Evolutionary conservation across 73 alveolate species (phyloP), one percentile per base, ranked within the genome.

Genomic region (Paraurostyla sp.): DNA sequence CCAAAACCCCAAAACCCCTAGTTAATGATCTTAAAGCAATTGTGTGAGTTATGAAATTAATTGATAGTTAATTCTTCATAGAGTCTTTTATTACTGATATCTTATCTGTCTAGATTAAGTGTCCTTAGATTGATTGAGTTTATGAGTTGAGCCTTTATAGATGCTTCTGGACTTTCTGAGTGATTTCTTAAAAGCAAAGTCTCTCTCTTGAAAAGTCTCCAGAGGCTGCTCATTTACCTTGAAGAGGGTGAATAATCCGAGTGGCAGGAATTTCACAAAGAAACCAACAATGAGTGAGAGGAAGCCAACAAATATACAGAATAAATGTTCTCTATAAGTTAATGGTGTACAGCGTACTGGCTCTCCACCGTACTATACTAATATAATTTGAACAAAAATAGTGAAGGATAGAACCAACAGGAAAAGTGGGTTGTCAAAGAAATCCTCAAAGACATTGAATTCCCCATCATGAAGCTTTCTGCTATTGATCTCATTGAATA

Each of bases 401-500:
- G 97, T 95, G 69, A 91, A 62, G 36, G 81, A 51, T 62, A 85
- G 85, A 73, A 94, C 93, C 30, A 49, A 52, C 90, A 91, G 56
- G 78, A 91, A 91, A 22, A 91, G 87, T 50, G 52, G 51, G 88
- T 76, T 76, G 78, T 45, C 27, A 52, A 76, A 76, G 32, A 76
- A 41, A n/a, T 51, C 51, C 57, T 51, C 36, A 42, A 62, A 83
- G 0, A 83, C 84, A 38, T 69, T 69, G 51, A 23, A 63, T 13
- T 63, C 59, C 7, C 30, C 23, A 51, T 63, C 89, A 48, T 95
- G 93, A 36, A 96, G 59, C 85, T 96, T 96, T 56, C 98, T 92
- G 25, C 97, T 92, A 88, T 95, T 96, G 51, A 96, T 96, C 59
- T 93, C 96, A 86, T 96, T 96, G 83, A 96, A 96, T 51, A 96